Evolutionary conservation across 2,329 filamentous ascomycete species (phyloP).

Genomic region (Aurifilum marmelostoma): DNA sequence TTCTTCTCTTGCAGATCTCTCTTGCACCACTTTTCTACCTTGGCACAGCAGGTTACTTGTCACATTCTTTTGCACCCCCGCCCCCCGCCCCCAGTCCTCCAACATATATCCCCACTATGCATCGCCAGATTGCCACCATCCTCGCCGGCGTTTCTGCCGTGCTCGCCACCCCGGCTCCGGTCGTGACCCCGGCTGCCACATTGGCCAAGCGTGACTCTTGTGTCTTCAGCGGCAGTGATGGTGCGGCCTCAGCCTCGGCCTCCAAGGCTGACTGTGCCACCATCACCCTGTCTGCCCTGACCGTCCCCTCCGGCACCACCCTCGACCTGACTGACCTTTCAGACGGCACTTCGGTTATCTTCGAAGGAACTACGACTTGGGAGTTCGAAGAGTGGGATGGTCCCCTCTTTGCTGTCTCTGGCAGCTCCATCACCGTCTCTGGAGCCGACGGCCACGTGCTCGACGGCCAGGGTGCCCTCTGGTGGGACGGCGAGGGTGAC

Average conservation of each 20-base stretch:
- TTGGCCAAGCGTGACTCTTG: slow-evolving; percentile 39
- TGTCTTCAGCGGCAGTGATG: slow-evolving; percentile 57
- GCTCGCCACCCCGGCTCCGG: slow-evolving; percentile 12
- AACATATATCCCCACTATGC: not conserved
- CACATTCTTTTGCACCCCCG: not conserved
- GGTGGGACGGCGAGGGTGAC: slow-evolving; percentile 60
- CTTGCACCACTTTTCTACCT: not conserved
- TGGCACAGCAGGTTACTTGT: not conserved
- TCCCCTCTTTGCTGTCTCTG: slow-evolving; percentile 64
- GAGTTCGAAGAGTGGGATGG: slow-evolving; percentile 68
- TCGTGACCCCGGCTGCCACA: slow-evolving; percentile 10
- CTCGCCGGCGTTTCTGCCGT: slow-evolving; percentile 13
- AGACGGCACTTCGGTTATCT: slow-evolving; percentile 58
- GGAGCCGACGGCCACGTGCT: slow-evolving; percentile 56
- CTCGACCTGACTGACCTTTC: slow-evolving; percentile 60
- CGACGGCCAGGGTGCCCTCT: slow-evolving; percentile 58
- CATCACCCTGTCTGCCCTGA: slow-evolving; percentile 56
- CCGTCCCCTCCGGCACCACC: slow-evolving; percentile 60
- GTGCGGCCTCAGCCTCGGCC: slow-evolving; percentile 45
- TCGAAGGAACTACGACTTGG: slow-evolving; percentile 68
- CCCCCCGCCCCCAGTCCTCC: not conserved
- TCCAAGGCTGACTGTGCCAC: slow-evolving; percentile 55
- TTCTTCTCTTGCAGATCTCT: slow-evolving; percentile 3
- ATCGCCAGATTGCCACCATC: slow-evolving; percentile 8
- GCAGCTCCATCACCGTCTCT: slow-evolving; percentile 56